phyloP scores from a whole-genome alignment of 352 stramenopile genomes.

The Pythium phragmiticola region DNA sequence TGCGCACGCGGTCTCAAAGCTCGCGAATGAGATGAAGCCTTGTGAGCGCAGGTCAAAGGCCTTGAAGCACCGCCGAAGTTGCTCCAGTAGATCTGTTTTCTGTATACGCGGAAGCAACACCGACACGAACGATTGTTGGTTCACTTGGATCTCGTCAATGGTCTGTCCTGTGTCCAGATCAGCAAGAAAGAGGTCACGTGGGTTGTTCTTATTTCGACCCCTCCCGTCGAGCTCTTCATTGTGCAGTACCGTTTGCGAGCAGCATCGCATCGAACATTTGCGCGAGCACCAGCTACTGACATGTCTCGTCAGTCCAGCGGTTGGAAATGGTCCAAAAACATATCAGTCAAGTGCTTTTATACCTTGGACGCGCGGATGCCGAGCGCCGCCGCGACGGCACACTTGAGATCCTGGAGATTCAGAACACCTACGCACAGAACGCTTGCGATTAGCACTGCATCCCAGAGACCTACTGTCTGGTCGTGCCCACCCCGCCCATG shows the following conservation, averaged over 20 bases:
- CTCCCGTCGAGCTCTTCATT: not conserved
- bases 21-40: slow-evolving; percentile 63
- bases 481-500: slow-evolving; percentile 5
- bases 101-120: slow-evolving; percentile 34
- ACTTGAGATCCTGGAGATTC: slow-evolving; percentile 55
- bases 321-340: not conserved
- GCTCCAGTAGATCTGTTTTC: slow-evolving; percentile 52
- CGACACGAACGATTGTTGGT: slow-evolving; percentile 25
- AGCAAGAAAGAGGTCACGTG: not conserved
- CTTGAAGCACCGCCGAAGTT: slow-evolving; percentile 61
- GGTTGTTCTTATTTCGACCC: not conserved
- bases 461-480: not conserved
- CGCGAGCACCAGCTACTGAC: slow-evolving; percentile 45
- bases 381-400: slow-evolving; percentile 55
- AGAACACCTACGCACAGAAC: slow-evolving; percentile 35
- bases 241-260: not conserved
- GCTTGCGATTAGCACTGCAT: too few species aligned
- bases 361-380: slow-evolving; percentile 64
- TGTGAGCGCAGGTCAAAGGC: slow-evolving; percentile 54
- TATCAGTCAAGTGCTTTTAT: not conserved
- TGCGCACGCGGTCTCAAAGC: slow-evolving; percentile 48
- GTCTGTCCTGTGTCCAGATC: not conserved
- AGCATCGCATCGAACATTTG: slow-evolving; percentile 45
- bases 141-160: slow-evolving; percentile 28
- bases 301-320: not conserved